These are phyloP conservation scores for Hymenoscyphus repandus DNA, from an alignment of 2,329 filamentous ascomycete species.

Conservation along the genomic window DNA sequence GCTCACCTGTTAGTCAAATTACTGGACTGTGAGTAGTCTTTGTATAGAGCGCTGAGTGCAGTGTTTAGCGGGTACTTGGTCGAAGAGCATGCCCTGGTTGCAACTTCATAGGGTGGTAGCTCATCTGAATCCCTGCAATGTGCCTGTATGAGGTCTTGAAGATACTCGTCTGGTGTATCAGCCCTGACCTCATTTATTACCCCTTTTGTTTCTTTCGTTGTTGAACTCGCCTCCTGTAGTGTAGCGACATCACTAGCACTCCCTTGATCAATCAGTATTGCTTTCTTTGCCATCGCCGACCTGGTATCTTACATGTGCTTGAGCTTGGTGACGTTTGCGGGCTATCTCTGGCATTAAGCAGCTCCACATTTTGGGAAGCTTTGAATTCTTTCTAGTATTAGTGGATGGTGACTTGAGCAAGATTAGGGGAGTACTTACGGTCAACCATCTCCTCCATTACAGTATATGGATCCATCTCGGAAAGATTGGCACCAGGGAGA, in stretches of 20 bases:
- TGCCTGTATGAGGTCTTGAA: slow-evolving; percentile 1
- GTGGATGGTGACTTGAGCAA: not conserved
- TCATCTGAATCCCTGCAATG: not conserved
- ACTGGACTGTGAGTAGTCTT: too few relatives aligned
- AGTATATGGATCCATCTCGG: slow-evolving; percentile 6
- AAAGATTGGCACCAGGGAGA: slow-evolving; percentile 3
- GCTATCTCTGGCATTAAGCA: not conserved
- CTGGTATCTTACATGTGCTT: not conserved
- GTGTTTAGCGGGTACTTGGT: slow-evolving; percentile 7
- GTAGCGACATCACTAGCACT: not conserved
- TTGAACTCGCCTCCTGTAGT: not conserved
- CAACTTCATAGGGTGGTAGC: not conserved
- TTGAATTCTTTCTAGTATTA: not conserved
- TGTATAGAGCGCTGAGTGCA: not conserved
- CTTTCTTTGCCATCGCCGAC: not conserved
- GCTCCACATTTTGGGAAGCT: not conserved
- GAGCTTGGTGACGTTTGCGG: not conserved
- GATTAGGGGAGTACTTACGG: not conserved
- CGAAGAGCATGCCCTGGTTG: slow-evolving; percentile 7
- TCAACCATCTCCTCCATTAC: slow-evolving; percentile 7
- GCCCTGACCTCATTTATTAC: not conserved
- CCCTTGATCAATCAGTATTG: not conserved
- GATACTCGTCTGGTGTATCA: slow-evolving; percentile 1
- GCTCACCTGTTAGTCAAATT: too few relatives aligned
- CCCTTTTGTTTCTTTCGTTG: not conserved